Base-by-base conservation (phyloP, 2,329 filamentous ascomycete species). In the Xylariales sp. region DNA sequence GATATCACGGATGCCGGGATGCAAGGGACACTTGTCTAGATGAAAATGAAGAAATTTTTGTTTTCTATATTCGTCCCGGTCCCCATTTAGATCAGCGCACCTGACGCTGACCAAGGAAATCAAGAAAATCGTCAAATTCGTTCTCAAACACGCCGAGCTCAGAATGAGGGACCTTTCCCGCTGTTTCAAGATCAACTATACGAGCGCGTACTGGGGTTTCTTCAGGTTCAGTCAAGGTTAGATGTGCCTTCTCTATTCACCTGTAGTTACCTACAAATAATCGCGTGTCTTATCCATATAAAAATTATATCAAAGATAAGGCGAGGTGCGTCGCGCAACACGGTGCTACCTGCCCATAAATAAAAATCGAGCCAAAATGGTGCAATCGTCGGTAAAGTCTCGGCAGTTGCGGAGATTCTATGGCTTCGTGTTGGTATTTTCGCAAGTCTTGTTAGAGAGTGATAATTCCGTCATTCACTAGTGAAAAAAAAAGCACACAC, bases 381-480 rank as follows among this genome's bases (percentile, higher is more conserved):
- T 64, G 67, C 61, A 67, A 68, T 70, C 23, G 34, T 63, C 63
- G 64, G 68, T 58, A 65, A 64, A 69, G 61, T 69, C 64, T 61
- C 64, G 60, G 64, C 64, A 67, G 60, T 50, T 39, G 57, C 52
- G 64, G 56, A 65, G 56, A 61, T 67, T 23, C 58, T 14, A 34
- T 56, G 7, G 34, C 32, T 48, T 48, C 55, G 32, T 49, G 28
- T 41, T 41, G 9, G 7, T 45, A 56, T 54, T 59, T 46, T 61
- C 45, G 28, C 45, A 45, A 28, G 36, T n/a, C 23, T 9, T 34
- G 18, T 60, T 58, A 30, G 46, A 53, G 54, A 43, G 28, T 1
- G 52, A 28, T 34, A 14, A 8, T 55, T 28, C 16, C 43, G 28
- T 50, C 18, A 57, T 56, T 23, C n/a, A 61, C 28, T n/a, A 8